Evolutionary conservation across 306 rosid species (phyloP).

Genomic region (Cucurbita pepo): DNA sequence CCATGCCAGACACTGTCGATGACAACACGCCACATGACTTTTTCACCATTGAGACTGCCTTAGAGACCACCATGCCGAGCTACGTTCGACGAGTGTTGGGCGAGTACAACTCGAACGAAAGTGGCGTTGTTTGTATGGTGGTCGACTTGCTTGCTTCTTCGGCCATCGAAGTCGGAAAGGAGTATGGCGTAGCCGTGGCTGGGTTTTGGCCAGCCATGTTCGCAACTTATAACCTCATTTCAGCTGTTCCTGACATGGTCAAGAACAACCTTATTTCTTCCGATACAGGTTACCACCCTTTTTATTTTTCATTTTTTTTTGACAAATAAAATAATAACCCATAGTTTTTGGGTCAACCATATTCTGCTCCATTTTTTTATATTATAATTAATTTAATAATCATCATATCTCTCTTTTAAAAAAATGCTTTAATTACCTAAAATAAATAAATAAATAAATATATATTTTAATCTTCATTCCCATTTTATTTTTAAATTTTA

Average conservation of each 20-base stretch:
- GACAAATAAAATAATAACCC: background rate
- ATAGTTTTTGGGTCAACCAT: background rate
- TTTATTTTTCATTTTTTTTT: background rate
- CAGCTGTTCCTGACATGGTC: slow-evolving; percentile 44
- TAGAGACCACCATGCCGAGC: slow-evolving; percentile 47
- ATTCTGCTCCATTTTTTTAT: background rate
- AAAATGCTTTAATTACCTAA: background rate
- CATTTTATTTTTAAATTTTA: background rate
- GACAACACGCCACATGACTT: slow-evolving; percentile 29
- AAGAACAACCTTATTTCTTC: slow-evolving; percentile 36
- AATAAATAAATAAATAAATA: background rate
- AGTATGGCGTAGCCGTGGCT: slow-evolving; percentile 20
- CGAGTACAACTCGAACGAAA: background rate
- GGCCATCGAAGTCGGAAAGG: slow-evolving; percentile 42
- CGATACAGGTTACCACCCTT: slow-evolving; percentile 32
- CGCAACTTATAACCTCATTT: slow-evolving; percentile 37
- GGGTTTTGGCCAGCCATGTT: slow-evolving; percentile 96
- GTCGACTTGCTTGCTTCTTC: slow-evolving; percentile 70
- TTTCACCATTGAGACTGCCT: slow-evolving; percentile 40
- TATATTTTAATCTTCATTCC: background rate
- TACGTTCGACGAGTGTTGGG: slow-evolving; percentile 25
- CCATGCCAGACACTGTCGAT: slow-evolving; percentile 25
- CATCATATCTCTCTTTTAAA: background rate
- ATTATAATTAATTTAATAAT: background rate
- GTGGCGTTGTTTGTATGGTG: slow-evolving; percentile 31